Base-by-base conservation (phyloP, 2,329 filamentous ascomycete species). In the Aschersonia sp. region DNA sequence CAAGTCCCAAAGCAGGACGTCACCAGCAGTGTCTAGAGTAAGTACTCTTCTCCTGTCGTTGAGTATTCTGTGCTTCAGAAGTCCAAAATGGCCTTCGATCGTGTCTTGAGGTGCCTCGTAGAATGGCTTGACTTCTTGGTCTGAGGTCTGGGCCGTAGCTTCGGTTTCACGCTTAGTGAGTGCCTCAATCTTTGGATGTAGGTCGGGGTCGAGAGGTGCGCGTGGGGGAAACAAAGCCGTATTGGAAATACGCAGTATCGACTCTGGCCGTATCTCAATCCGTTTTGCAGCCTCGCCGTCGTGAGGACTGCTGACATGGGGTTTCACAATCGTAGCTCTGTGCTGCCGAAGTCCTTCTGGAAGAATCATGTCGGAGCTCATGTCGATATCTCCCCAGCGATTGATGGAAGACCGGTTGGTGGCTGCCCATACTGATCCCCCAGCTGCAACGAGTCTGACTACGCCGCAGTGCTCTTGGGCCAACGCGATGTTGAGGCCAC, bases 1-100 rank as follows among this genome's bases (percentile, higher is more conserved):
- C 40, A 98, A 70, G 71, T 98, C 92, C 92, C 92, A 98, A 53
- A 98, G 68, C 44, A 95, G 70, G 3, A 97, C 89, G 59, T 98
- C 92, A 12, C 92, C 92, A 1, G 90, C 89, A 2, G 92, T 95
- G 63, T 98, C 92, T 46, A 95, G 70, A 0, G 92, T 98, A 53
- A 98, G 70, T 4, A 94, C 89, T 50, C 88, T 78, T 59, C 86
- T 83, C 54, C 90, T 77, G 61, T 98, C 90, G 62, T 94, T 97
- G 51, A 98, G 72, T 55, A 97, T 74, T 56, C 84, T 82, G 62
- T 95, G 86, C 64, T 97, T 98, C 51, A 97, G 87, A 47, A 98
- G 68, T 8, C 92, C 92, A 65, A 95, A 90, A 58, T 95, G 89
- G 1, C 92, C 92, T 64, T 95, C 88, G 44, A 98, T 92, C 0